Evolutionary conservation across 1,284 basidiomycete species (phyloP).

Genomic region (Austroboletus rostrupii): DNA sequence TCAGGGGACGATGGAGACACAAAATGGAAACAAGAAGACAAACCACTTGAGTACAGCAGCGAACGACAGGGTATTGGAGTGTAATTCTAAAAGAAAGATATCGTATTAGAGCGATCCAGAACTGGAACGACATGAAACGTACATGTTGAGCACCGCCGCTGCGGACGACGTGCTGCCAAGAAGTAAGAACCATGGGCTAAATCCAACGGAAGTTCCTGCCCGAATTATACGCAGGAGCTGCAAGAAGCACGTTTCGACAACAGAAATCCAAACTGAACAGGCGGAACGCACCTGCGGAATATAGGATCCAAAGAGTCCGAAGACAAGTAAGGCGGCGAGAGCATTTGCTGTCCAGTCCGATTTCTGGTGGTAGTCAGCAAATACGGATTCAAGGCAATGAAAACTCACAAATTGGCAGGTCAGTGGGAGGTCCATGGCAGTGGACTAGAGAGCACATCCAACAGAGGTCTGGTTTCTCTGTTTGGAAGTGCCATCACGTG

Average conservation of each 20-base stretch:
- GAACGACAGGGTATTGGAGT: constrained; percentile 84
- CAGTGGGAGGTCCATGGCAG: constrained; percentile 7
- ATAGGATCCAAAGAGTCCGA: constrained; percentile 85
- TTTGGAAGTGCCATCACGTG: neutral
- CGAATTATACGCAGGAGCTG: constrained; percentile 75
- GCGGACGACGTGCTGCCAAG: constrained; percentile 85
- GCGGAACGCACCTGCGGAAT: constrained; percentile 68
- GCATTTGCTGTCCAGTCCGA: constrained; percentile 74
- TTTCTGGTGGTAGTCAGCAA: constrained; percentile 38
- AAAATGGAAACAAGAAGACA: constrained; percentile 28
- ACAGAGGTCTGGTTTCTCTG: too few species aligned
- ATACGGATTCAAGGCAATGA: neutral
- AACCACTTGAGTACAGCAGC: constrained; percentile 78
- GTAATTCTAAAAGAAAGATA: constrained; percentile 51
- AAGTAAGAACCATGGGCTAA: constrained; percentile 91
- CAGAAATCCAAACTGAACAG: neutral
- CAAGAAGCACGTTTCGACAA: neutral
- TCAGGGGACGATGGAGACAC: constrained; percentile 1
- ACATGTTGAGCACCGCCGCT: constrained; percentile 82
- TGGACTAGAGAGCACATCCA: neutral
- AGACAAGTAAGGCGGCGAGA: constrained; percentile 73
- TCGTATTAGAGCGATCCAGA: neutral
- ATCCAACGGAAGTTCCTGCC: constrained; percentile 78
- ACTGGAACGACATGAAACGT: constrained; percentile 16
- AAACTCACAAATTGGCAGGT: constrained; percentile 20